These are phyloP conservation scores for Trichophyton mentagrophytes DNA, from an alignment of 2,329 filamentous ascomycete species.

Conservation along the genomic window DNA sequence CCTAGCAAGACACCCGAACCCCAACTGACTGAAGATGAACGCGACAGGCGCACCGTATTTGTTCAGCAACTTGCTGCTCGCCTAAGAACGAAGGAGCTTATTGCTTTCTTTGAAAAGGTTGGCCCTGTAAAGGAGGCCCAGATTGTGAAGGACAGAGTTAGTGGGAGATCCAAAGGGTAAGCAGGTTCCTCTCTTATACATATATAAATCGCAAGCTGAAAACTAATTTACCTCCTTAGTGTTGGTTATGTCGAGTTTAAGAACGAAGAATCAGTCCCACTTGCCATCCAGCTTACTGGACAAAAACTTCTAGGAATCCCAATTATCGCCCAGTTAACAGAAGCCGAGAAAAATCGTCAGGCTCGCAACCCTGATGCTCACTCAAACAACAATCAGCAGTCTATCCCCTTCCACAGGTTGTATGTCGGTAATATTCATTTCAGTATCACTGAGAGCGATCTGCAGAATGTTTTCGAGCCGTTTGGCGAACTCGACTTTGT, in stretches of 20 bases:
- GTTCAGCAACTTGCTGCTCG: constrained; percentile 95
- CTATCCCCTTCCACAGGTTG: constrained; percentile 89
- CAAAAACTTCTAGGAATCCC: constrained; percentile 97
- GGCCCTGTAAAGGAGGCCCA: constrained; percentile 93
- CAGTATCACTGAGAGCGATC: constrained; percentile 91
- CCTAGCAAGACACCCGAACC: constrained; percentile 46
- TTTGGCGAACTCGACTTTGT: constrained; percentile 97
- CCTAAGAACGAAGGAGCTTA: constrained; percentile 80
- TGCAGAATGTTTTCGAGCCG: constrained; percentile 92
- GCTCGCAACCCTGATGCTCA: constrained; percentile 71
- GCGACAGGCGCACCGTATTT: constrained; percentile 92
- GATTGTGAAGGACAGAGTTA: constrained; percentile 96
- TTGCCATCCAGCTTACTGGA: constrained; percentile 94
- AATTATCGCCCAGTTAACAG: constrained; percentile 94
- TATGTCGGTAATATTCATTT: constrained; percentile 99
- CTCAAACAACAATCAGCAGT: constrained; percentile 57
- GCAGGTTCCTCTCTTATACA: constrained; percentile 22
- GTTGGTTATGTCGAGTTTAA: constrained; percentile 99
- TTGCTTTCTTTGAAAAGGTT: constrained; percentile 89
- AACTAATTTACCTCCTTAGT: constrained; percentile 42
- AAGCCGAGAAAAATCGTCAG: constrained; percentile 98
- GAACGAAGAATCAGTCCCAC: constrained; percentile 80
- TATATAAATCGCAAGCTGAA: not conserved
- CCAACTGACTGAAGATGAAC: constrained; percentile 82
- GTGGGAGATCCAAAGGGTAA: constrained; percentile 93